phyloP scores from a whole-genome alignment of 768 basidiomycete species.

The Leucogyrophana mollusca region DNA sequence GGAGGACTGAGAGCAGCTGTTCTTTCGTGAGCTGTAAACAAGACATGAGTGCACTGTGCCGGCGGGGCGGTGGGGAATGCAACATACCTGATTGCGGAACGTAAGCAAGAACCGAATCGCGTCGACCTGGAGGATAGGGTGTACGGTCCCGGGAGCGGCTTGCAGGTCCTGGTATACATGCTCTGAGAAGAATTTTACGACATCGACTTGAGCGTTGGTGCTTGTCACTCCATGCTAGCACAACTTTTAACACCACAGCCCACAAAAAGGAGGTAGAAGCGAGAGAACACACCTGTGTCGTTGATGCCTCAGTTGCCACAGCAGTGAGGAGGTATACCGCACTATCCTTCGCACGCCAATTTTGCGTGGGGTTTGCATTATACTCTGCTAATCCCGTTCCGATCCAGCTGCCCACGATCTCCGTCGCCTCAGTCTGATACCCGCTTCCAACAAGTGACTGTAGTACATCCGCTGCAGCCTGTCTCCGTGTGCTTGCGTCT shows the following conservation, averaged over 20 bases:
- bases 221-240: conserved; percentile 88
- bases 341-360: conserved; percentile 92
- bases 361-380: conserved; percentile 50
- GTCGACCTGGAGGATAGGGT: conserved; percentile 93
- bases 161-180: conserved; percentile 87
- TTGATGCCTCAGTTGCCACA: conserved; percentile 86
- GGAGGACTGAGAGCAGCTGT: conserved; percentile 89
- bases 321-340: conserved; percentile 94
- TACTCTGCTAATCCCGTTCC: conserved; percentile 70
- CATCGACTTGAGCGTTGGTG: conserved; percentile 87
- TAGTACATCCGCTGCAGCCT: conserved; percentile 94
- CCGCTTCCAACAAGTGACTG: conserved; percentile 83
- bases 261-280: background rate
- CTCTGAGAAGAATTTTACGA: conserved; percentile 93
- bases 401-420: conserved; percentile 86
- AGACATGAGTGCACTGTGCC: background rate
- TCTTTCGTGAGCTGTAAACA: conserved; percentile 77
- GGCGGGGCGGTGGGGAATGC: background rate
- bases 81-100: conserved; percentile 88
- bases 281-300: conserved; percentile 60
- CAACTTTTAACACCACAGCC: conserved; percentile 4
- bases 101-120: conserved; percentile 94
- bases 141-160: conserved; percentile 62
- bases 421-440: conserved; percentile 83
- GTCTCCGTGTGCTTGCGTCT: conserved; percentile 83